A percentile compares a stretch with the other conserved stretches of the same genome.
These are phyloP conservation scores for Paulownia fortunei DNA, from an alignment of 257 asterid genomes.

Conservation along the genomic window DNA sequence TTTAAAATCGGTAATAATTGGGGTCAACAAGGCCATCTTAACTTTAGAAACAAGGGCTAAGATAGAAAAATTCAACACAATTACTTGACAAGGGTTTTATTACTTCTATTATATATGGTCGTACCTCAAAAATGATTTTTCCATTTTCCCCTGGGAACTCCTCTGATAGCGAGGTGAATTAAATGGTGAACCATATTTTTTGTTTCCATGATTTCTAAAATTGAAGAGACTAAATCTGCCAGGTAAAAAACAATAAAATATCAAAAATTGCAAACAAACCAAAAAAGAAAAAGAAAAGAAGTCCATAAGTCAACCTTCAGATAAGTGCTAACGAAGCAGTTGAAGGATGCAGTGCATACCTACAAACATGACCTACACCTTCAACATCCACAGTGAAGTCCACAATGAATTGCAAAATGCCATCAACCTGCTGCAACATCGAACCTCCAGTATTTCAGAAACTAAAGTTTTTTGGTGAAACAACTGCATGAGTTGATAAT, in stretches of 20 bases:
- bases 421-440: slow-evolving; percentile 73
- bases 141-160: slow-evolving; percentile 99
- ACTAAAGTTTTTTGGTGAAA: slow-evolving; percentile 7
- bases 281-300: not conserved
- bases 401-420: slow-evolving; percentile 72
- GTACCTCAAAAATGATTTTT: slow-evolving; percentile 93
- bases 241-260: too few species aligned
- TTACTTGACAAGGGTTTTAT: not conserved
- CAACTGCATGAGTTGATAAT: not conserved
- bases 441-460: slow-evolving; percentile 27
- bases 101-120: not conserved
- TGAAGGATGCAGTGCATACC: slow-evolving; percentile 56
- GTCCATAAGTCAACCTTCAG: slow-evolving; percentile 13
- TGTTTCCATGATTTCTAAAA: slow-evolving; percentile 84
- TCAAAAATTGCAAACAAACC: not conserved
- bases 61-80: not conserved
- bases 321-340: slow-evolving; percentile 12
- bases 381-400: slow-evolving; percentile 89
- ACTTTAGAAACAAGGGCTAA: not conserved
- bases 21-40: not conserved
- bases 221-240: slow-evolving; percentile 90
- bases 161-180: slow-evolving; percentile 58
- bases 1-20: too few species aligned
- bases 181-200: slow-evolving; percentile 77
- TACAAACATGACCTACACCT: slow-evolving; percentile 95